Evolutionary conservation across 2,329 filamentous ascomycete genomes (phyloP).

Genomic region (Pseudogymnoascus sp.): DNA sequence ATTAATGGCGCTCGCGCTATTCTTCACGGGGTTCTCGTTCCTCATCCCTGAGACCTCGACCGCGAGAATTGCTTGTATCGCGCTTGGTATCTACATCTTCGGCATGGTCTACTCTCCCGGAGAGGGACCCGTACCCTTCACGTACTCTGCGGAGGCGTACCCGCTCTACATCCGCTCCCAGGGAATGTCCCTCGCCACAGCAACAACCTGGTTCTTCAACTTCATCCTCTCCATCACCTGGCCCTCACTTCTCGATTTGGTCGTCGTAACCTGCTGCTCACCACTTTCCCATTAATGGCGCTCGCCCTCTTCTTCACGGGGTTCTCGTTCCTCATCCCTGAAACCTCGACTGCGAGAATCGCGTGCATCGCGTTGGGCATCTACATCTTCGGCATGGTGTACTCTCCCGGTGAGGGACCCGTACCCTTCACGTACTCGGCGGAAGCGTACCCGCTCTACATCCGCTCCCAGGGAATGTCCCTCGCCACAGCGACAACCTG

Average conservation of each 20-base stretch:
- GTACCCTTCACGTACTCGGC: slow-evolving; percentile 57
- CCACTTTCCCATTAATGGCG: slow-evolving; percentile 58
- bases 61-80: slow-evolving; percentile 27
- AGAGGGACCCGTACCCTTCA: slow-evolving; percentile 52
- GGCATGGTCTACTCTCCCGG: slow-evolving; percentile 48
- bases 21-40: slow-evolving; percentile 46
- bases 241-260: slow-evolving; percentile 11
- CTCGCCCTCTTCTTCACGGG: slow-evolving; percentile 43
- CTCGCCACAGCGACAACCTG: slow-evolving; percentile 46
- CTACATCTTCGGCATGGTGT: slow-evolving; percentile 43
- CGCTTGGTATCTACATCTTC: slow-evolving; percentile 42
- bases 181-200: slow-evolving; percentile 51
- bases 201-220: slow-evolving; percentile 35
- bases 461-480: slow-evolving; percentile 54
- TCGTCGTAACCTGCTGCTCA: too few species aligned
- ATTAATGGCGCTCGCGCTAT: slow-evolving; percentile 46
- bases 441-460: slow-evolving; percentile 54
- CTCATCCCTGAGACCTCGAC: slow-evolving; percentile 34
- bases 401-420: slow-evolving; percentile 52
- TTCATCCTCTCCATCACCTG: slow-evolving; percentile 17
- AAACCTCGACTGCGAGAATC: slow-evolving; percentile 21
- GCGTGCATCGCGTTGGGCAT: slow-evolving; percentile 35
- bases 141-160: slow-evolving; percentile 59
- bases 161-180: slow-evolving; percentile 51
- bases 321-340: slow-evolving; percentile 43